A percentile compares a stretch with the other conserved stretches of the same genome.
Evolutionary conservation across 208 protist genomes (phyloP).

Genomic region (Trichomonas gallinae): DNA sequence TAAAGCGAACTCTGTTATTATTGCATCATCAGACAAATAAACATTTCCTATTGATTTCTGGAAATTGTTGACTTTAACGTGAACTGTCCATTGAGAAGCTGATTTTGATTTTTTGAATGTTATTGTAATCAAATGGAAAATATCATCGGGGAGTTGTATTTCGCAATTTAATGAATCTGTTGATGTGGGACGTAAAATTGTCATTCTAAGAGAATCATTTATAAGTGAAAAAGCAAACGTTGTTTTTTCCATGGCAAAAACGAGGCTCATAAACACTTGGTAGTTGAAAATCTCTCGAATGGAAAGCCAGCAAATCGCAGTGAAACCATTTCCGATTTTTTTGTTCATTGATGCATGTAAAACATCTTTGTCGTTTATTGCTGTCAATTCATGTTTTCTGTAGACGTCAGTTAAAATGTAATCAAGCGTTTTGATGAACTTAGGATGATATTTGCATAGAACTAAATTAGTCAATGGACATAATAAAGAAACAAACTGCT

Average conservation of each 20-base stretch:
- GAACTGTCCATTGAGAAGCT: background rate
- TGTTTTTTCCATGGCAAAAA: background rate
- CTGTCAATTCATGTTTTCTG: background rate
- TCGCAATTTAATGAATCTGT: background rate
- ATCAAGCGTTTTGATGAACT: background rate
- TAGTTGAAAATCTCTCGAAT: background rate
- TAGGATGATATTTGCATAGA: background rate
- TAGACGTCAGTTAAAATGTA: background rate
- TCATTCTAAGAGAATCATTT: background rate
- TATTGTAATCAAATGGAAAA: background rate
- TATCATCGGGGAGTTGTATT: background rate
- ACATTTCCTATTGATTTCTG: background rate
- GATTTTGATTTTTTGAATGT: background rate
- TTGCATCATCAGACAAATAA: background rate
- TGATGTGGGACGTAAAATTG: background rate
- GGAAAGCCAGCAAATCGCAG: background rate
- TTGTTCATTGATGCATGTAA: background rate
- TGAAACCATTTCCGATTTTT: background rate
- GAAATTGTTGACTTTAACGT: background rate
- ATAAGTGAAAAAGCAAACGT: background rate
- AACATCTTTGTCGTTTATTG: background rate
- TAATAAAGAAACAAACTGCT: background rate
- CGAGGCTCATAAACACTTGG: background rate
- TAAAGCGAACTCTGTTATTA: background rate
- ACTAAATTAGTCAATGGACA: background rate